Base-by-base conservation (phyloP, 768 basidiomycete species). In the Boletus rubescentipes region DNA sequence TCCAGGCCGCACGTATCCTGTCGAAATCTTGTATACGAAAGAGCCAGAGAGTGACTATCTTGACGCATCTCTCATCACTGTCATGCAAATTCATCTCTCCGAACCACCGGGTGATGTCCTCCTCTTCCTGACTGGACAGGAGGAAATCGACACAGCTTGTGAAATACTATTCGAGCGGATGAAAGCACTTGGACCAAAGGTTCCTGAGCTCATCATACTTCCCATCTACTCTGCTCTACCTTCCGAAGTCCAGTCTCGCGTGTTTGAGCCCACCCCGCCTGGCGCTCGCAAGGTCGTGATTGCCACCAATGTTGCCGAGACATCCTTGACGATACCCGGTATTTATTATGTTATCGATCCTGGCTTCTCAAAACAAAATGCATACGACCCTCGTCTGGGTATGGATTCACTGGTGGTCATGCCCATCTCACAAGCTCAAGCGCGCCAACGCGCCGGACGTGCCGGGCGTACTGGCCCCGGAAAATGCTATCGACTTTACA, bases 341-440 rank as follows among this genome's bases (percentile, higher is more conserved):
- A 97, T 99, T 68, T 98, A 98, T 78, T 99, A 98, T 63, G 96
- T 99, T 62, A 87, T 99, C 57, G 97, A 99, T 67, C 96, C 97
- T 2, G 97, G 97, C 12, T 98, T 99, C 75, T 88, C 93, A 34
- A 99, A 99, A 72, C 97, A 99, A 72, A 98, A 98, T 66, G 96
- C 95, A 1, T 99, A 97, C 68, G 97, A 99, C 67, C 94, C 97
- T 18, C 82, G 92, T 48, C 75, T 98, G 57, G 97, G 95, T 60
- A 98, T 99, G 97, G 97, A 99, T 74, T 98, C 95, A 12, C 81
- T 99, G 50, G 89, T 98, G 48, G 96, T 98, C 31, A 98, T 95
- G 83, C 97, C 97, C 41, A 98, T 98, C 64, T 98, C 96, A 16
- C 97, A 98, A 74, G 94, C 97, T 16, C 96, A 98, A 67, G 96